Evolutionary conservation across 306 rosid species (phyloP), one percentile per base, ranked within the genome.

Genomic region (Arachis stenosperma): DNA sequence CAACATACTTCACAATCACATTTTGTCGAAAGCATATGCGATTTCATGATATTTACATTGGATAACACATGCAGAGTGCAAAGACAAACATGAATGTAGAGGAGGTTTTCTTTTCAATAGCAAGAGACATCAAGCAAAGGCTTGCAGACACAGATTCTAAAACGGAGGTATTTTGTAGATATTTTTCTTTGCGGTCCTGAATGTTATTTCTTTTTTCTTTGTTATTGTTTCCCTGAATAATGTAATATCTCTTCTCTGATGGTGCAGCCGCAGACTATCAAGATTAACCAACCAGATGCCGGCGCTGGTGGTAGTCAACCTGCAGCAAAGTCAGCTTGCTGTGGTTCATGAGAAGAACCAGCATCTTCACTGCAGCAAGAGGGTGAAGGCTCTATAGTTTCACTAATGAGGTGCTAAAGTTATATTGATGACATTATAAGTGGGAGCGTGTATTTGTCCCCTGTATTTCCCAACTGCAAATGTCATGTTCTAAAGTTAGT

Each of bases 61-160:
- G 65, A 61, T 44, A 73, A 63, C 50, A 37, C 71, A 41, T 70
- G 84, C 87, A 90, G 97, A 90, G 97, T 88, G 97, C 97, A 74
- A 90, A 87, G 84, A 90, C 97, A 67, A 90, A 90, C 82, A 50
- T 86, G 94, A 90, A 90, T 6, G 97, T 90, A 77, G 97, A 90
- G 79, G 94, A 88, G 88, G 94, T 88, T 73, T 90, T 90, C 92
- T 90, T 90, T 75, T 90, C 97, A 58, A 85, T 90, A 74, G 94
- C 82, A 27, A 86, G 90, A 80, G 94, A 88, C 70, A 90, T 90
- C 65, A 90, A 90, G 81, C 88, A 82, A 82, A 90, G 92, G 88
- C 92, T 88, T 75, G 84, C 92, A 69, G 97, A 90, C 69, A 83
- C 94, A 50, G 94, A 86, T 84, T 81, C 92, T 17, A 86, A 36